Evolutionary conservation across 441 rosid genomes (phyloP).

Genomic region (Raphanus hybrid): DNA sequence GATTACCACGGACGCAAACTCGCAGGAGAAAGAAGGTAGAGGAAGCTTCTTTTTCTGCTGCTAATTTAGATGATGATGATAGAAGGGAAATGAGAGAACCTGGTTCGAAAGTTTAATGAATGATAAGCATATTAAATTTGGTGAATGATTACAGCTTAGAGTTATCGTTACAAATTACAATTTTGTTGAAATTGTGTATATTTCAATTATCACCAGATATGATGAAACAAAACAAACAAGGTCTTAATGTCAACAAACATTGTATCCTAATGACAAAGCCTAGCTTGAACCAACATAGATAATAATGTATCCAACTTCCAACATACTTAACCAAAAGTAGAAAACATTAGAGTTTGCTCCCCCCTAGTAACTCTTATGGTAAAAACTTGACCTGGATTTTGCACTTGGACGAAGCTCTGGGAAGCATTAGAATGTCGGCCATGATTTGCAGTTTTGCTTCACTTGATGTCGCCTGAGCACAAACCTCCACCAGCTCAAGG

Average conservation of each 20-base stretch:
- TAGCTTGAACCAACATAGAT: background rate
- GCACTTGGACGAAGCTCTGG: constrained; percentile 17
- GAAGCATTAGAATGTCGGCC: background rate
- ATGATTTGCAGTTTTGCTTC: background rate
- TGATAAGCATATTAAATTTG: background rate
- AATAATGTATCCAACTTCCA: background rate
- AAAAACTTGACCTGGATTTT: background rate
- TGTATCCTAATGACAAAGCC: background rate
- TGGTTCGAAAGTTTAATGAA: background rate
- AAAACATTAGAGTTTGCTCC: background rate
- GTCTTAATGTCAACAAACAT: background rate
- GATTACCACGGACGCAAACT: constrained; percentile 13
- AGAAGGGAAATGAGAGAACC: background rate
- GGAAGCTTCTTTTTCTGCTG: constrained; percentile 42
- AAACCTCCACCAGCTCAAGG: background rate
- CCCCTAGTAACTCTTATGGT: background rate
- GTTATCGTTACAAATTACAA: background rate
- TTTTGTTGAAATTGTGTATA: background rate
- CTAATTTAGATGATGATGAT: constrained; percentile 6
- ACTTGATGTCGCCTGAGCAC: background rate
- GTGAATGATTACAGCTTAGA: constrained; percentile 14
- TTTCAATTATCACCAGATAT: background rate
- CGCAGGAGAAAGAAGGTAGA: constrained; percentile 27
- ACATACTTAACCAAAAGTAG: background rate
- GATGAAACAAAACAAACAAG: constrained; percentile 14